A percentile compares a stretch with the other conserved stretches of the same genome.
Conservation (phyloP, 345 rosid species). For the Raphanus raphanistrum region DNA sequence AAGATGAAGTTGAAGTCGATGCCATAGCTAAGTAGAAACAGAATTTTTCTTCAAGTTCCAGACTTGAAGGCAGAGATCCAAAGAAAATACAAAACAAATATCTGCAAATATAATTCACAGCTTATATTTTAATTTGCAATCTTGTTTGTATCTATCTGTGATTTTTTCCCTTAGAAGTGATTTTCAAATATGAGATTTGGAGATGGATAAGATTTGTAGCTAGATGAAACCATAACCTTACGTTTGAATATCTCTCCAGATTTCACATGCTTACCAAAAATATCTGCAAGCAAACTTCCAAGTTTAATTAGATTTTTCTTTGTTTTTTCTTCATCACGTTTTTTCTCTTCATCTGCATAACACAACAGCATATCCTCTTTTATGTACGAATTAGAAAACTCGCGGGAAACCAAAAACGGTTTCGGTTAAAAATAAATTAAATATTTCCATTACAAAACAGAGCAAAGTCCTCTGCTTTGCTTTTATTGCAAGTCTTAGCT, state of each 20-base stretch:
- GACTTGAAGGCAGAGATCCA: slow-evolving; percentile 12
- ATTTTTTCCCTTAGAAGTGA: slow-evolving; percentile 3
- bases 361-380: slow-evolving; percentile 18
- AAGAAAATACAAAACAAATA: background rate
- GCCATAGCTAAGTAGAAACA: slow-evolving; percentile 25
- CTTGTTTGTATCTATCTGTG: slow-evolving; percentile 13
- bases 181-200: slow-evolving; percentile 21
- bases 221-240: slow-evolving; percentile 42
- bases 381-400: background rate
- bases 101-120: background rate
- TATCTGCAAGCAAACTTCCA: slow-evolving; percentile 35
- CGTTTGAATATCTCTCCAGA: slow-evolving; percentile 37
- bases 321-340: background rate
- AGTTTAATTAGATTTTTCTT: slow-evolving; percentile 10
- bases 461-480: slow-evolving; percentile 19
- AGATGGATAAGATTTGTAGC: slow-evolving; percentile 38
- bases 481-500: background rate
- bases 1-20: slow-evolving; percentile 29
- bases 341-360: background rate
- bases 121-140: slow-evolving; percentile 17
- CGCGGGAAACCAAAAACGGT: slow-evolving; percentile 31
- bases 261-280: slow-evolving; percentile 24
- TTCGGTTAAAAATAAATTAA: slow-evolving; percentile 4
- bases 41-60: slow-evolving; percentile 17
- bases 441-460: slow-evolving; percentile 22